Percentiles rank a stretch among this genome's conserved stretches.
Evolutionary conservation across 345 rosid genomes (phyloP).

Genomic region (Syzygium jambos): DNA sequence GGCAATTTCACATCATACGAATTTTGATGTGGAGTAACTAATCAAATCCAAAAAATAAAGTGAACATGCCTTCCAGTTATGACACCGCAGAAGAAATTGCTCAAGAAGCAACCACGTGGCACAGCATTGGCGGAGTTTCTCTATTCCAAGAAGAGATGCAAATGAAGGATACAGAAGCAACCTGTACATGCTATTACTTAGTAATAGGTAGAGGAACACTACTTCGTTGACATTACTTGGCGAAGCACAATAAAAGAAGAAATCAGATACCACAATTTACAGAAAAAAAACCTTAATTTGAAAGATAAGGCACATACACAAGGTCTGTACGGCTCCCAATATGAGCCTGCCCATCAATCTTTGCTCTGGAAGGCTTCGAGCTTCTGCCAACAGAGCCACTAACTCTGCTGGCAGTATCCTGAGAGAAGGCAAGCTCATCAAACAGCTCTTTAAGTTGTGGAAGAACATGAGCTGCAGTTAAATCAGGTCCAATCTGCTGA

Average conservation of each 20-base stretch:
- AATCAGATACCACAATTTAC: neutral
- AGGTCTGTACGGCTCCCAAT: conserved; percentile 83
- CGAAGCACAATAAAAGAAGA: neutral
- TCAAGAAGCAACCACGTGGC: conserved; percentile 96
- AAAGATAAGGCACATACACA: conserved; percentile 56
- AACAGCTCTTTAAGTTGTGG: conserved; percentile 89
- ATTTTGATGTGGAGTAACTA: neutral
- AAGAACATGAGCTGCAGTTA: conserved; percentile 76
- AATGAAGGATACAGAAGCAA: conserved; percentile 87
- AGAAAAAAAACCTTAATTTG: neutral
- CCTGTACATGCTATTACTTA: conserved; percentile 27
- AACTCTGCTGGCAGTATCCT: conserved; percentile 34
- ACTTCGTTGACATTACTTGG: neutral
- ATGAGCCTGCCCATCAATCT: conserved; percentile 42
- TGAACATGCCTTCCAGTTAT: conserved; percentile 83
- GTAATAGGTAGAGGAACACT: neutral
- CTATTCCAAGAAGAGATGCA: conserved; percentile 89
- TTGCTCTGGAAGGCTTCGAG: conserved; percentile 32
- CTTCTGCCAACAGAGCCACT: conserved; percentile 41
- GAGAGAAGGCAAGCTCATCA: conserved; percentile 94
- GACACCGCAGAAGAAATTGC: conserved; percentile 71
- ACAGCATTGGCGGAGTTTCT: conserved; percentile 86
- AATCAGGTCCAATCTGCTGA: conserved; percentile 85
- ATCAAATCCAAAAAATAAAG: neutral
- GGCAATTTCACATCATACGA: neutral